phyloP scores from a whole-genome alignment of 2,329 filamentous ascomycete genomes.

The Cordyceps militaris region DNA sequence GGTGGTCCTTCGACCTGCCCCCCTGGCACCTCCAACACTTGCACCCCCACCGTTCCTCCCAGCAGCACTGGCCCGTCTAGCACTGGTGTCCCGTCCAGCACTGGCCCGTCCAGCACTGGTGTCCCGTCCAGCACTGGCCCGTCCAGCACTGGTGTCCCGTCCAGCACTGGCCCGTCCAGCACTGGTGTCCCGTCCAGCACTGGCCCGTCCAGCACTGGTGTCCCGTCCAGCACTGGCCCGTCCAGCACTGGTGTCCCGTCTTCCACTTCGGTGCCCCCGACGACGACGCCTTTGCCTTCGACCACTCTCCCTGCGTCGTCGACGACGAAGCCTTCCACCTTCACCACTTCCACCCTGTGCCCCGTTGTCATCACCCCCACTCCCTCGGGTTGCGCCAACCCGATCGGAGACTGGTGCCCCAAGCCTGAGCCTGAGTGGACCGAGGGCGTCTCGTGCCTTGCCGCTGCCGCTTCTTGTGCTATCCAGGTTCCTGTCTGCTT shows the following conservation, averaged over 20 bases:
- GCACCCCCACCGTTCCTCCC: background rate
- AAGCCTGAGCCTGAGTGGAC: slow-evolving; percentile 2
- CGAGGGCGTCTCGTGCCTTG: background rate
- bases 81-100: background rate
- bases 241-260: background rate
- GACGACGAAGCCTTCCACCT: background rate
- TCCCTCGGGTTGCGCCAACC: background rate
- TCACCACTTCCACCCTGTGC: slow-evolving; percentile 10
- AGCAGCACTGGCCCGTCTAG: background rate
- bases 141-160: no score
- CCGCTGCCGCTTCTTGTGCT: background rate
- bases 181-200: no score
- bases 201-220: no score
- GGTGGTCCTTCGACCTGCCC: background rate
- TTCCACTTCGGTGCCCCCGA: background rate
- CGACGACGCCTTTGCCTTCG: background rate
- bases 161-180: no score
- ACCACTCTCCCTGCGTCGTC: background rate
- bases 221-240: background rate
- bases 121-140: no score
- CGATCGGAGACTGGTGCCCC: slow-evolving; percentile 9
- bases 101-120: no score
- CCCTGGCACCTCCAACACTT: background rate
- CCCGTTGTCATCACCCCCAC: background rate
- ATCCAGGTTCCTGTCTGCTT: slow-evolving; percentile 5